Evolutionary conservation across 257 asterid species (phyloP).

Genomic region (Ehretia macrophylla): DNA sequence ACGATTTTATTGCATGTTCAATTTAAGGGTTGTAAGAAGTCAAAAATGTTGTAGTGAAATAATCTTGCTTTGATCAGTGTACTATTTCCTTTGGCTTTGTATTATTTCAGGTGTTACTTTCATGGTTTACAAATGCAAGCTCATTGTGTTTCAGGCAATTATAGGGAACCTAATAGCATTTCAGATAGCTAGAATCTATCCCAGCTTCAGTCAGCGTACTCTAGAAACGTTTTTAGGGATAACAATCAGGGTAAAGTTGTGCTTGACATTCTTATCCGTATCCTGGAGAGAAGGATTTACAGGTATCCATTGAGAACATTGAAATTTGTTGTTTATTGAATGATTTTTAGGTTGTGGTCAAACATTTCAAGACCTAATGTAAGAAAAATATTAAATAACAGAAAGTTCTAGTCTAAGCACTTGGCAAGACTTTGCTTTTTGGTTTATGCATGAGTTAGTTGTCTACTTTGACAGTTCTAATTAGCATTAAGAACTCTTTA

Average conservation of each 20-base stretch:
- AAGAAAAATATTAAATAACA: background rate
- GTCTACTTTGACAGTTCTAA: too few relatives aligned
- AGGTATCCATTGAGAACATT: conserved; percentile 39
- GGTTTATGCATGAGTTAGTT: too few relatives aligned
- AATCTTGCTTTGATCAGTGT: too few relatives aligned
- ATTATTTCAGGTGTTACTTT: too few relatives aligned
- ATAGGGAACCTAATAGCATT: conserved; percentile 33
- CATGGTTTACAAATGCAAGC: conserved; percentile 2
- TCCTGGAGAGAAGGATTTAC: conserved; percentile 94
- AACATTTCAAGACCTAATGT: background rate
- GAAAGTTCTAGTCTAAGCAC: too few relatives aligned
- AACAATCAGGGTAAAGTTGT: conserved; percentile 67
- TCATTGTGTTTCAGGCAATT: conserved; percentile 59
- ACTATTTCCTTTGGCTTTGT: too few relatives aligned
- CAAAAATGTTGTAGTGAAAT: too few relatives aligned
- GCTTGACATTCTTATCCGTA: conserved; percentile 74
- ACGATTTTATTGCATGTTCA: too few relatives aligned
- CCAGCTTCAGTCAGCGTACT: conserved; percentile 24
- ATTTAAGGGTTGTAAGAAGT: too few relatives aligned
- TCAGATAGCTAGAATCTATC: conserved; percentile 21
- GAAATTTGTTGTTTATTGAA: conserved; percentile 3
- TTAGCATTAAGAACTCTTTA: too few relatives aligned
- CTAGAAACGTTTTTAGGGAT: conserved; percentile 63
- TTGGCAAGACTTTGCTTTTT: too few relatives aligned
- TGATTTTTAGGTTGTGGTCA: too few relatives aligned